Conservation (phyloP, 2,329 filamentous ascomycete species). For the Botryotinia calthae region DNA sequence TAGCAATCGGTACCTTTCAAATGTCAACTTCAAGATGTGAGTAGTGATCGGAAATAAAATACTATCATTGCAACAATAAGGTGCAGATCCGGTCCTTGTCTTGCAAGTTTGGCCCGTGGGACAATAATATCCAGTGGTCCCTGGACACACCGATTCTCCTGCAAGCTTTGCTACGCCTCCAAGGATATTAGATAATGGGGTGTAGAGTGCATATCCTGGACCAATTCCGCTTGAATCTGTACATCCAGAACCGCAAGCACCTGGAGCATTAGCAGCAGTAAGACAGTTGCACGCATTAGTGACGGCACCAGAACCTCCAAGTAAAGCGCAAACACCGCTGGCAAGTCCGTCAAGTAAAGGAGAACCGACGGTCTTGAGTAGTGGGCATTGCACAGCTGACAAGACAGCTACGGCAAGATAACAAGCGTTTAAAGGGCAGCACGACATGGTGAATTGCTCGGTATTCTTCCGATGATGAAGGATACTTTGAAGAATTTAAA, state of each 20-base stretch:
- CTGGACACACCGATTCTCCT: neutral
- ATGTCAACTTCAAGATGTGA: neutral
- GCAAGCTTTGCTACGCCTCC: neutral
- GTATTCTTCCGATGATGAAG: neutral
- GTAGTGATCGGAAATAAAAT: neutral
- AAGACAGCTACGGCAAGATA: constrained; percentile 3
- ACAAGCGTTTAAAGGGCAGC: constrained; percentile 3
- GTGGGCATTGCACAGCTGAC: neutral
- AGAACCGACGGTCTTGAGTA: neutral
- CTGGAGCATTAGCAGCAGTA: neutral
- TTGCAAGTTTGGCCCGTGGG: neutral
- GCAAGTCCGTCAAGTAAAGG: neutral
- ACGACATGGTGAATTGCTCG: neutral
- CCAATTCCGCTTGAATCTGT: neutral
- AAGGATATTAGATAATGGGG: neutral
- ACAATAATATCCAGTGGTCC: constrained; percentile 5
- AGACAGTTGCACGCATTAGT: constrained; percentile 5
- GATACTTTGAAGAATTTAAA: neutral
- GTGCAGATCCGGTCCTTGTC: neutral
- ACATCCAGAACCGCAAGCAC: constrained; percentile 4
- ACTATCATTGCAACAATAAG: constrained; percentile 6
- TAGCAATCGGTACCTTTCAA: neutral
- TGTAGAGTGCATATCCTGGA: neutral
- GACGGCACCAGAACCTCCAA: neutral
- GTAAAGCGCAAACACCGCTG: neutral